Conservation (phyloP, 1,284 basidiomycete genomes). For the Ustanciosporium gigantosporum region DNA sequence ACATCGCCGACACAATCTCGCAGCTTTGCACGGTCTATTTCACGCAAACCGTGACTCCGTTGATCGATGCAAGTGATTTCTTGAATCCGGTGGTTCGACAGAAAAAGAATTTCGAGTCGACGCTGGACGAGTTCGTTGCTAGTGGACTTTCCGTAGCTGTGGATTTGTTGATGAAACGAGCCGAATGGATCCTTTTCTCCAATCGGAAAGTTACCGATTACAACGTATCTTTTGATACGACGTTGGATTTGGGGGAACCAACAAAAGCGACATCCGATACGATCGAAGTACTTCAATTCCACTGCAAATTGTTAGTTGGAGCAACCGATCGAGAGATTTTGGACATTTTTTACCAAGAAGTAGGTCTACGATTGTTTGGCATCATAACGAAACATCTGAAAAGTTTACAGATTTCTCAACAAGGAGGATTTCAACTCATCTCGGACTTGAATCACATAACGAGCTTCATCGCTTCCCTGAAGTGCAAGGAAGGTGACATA, state of each 20-base stretch:
- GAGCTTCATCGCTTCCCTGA: conserved; percentile 70
- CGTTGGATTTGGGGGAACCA: conserved; percentile 66
- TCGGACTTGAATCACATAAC: conserved; percentile 93
- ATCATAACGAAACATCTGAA: conserved; percentile 96
- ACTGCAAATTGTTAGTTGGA: conserved; percentile 85
- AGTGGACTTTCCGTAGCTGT: conserved; percentile 90
- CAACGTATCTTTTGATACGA: conserved; percentile 69
- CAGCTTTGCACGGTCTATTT: conserved; percentile 98
- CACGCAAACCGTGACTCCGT: conserved; percentile 72
- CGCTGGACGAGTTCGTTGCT: conserved; percentile 89
- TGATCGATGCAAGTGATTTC: conserved; percentile 74
- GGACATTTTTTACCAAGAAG: conserved; percentile 96
- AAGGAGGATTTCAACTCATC: conserved; percentile 92
- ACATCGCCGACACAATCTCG: conserved; percentile 95
- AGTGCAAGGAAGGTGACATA: conserved; percentile 66
- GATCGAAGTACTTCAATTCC: conserved; percentile 81
- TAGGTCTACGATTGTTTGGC: conserved; percentile 84
- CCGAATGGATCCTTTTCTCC: conserved; percentile 86
- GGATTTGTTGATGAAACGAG: conserved; percentile 94
- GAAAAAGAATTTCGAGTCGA: conserved; percentile 92
- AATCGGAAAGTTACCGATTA: conserved; percentile 84
- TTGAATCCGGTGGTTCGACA: conserved; percentile 89
- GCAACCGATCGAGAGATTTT: conserved; percentile 93
- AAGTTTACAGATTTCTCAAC: conserved; percentile 88
- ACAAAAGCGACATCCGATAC: conserved; percentile 84